Base-by-base conservation (phyloP, 2,329 filamentous ascomycete species). In the Huntiella abstrusa region DNA sequence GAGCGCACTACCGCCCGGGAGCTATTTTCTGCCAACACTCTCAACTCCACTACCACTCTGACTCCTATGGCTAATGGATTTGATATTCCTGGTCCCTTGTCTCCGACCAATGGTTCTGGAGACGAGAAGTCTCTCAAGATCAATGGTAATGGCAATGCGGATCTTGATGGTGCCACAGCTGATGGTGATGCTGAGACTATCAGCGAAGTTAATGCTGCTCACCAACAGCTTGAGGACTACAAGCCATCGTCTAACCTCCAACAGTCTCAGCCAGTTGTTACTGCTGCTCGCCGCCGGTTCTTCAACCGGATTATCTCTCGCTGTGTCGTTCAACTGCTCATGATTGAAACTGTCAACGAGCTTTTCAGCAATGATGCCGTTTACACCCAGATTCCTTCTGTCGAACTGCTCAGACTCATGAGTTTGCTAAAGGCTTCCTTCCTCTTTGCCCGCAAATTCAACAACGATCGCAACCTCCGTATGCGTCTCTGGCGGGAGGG, bases 261-360 rank as follows among this genome's bases (percentile, higher is more conserved):
- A 59, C 84, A 91, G 60, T 85, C 92, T 50, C 85, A 88, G 0
- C 73, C 94, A 4, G 83, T 92, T 1, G 88, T 99, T 4, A 96
- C 91, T 1, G 85, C 86, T 2, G 86, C 91, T 0, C 82, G 91
- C 19, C 77, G 91, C 33, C 81, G 87, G 45, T 95, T 95, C 67
- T 98, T 98, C 71, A 98, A 98, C 64, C 83, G 88, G 54, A 99
- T 99, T 61, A 99, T 99, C 62, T 95, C 88, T 11, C 88, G 92
- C 54, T 99, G 91, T 59, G 92, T 98, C 3, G 69, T 99, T 6
- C 92, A 98, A 61, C 74, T 98, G 2, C 76, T 99, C 52, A 98
- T 98, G 86, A 98, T 98, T 55, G 92, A 98, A 62, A 99, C 92
- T 0, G 92, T 99, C 37, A 92, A 93, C 57, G 92, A 99, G 62